Base-by-base conservation (phyloP, 116 monocot genomes). In the Phalaenopsis hybrid region DNA sequence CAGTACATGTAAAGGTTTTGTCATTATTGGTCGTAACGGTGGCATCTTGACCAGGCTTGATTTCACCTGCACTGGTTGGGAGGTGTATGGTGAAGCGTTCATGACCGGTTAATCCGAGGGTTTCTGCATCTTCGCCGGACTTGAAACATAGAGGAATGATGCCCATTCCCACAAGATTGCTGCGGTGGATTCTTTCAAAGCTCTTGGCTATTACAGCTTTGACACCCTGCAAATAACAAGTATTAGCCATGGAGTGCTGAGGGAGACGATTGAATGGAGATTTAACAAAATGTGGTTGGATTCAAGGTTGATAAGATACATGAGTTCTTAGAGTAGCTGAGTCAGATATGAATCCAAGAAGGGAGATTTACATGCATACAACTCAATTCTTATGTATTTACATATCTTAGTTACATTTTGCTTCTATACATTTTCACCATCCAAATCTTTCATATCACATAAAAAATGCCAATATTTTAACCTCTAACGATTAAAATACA, bases 171-270 rank as follows among this genome's bases (percentile, higher is more conserved):
- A 94, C 94, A 50, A 94, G 85, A 49, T 94, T 94, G 87, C 93
- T 94, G 16, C 93, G 84, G 65, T 94, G 93, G 79, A 91, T 91
- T 79, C 88, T 88, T 79, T 94, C 93, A 75, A 93, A 93, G 79
- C 89, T 93, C 82, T 93, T 93, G 67, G 91, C 89, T 76, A 94
- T 91, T 37, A 94, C 93, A 45, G 93, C 91, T 85, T 94, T 94
- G 16, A 94, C 91, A 15, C 93, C 93, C 93, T 93, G 75, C 43
- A 18, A 80, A 25, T 45, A n/a, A 75, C 1, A 21, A 6, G 61
- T 61, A 59, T 59, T 59, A 4, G 67, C 28, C 10, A 28, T 67
- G 28, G 11, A 67, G 25, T 28, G 25, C 28, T 11, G 28, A 13
- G 55, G 16, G 55, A 55, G 55, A 16, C 3, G 55, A 55, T 55